phyloP scores from a whole-genome alignment of 805 yeast species.

The Metschnikowia reukaufii region DNA sequence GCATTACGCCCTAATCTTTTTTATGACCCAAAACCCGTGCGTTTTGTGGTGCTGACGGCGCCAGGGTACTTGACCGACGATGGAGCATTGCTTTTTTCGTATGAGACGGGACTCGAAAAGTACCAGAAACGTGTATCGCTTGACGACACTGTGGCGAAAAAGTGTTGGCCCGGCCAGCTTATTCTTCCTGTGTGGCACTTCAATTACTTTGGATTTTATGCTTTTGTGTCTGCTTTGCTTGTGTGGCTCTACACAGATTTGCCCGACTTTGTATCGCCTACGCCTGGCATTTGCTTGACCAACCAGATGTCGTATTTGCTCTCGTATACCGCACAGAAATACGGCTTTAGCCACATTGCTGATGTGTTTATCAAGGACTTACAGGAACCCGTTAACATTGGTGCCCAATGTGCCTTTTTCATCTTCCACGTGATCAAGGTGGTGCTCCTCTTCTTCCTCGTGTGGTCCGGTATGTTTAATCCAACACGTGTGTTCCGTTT shows the following conservation, averaged over 20 bases:
- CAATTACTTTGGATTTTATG: conserved; percentile 43
- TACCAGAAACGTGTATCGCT: conserved; percentile 46
- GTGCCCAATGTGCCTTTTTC: conserved; percentile 69
- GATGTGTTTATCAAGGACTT: conserved; percentile 50
- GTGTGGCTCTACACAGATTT: conserved; percentile 91
- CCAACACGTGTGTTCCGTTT: conserved; percentile 51
- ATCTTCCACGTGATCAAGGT: conserved; percentile 67
- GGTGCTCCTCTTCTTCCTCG: conserved; percentile 50
- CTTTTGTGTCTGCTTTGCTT: conserved; percentile 42
- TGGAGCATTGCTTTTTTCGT: conserved; percentile 74
- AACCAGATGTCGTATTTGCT: conserved; percentile 45
- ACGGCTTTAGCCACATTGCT: conserved; percentile 47
- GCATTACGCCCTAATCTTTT: conserved; percentile 79
- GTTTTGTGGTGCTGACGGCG: conserved; percentile 57
- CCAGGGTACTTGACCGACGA: conserved; percentile 85
- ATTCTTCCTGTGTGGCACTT: conserved; percentile 70
- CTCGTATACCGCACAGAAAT: conserved; percentile 24
- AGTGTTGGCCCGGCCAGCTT: conserved; percentile 88
- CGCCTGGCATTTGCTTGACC: conserved; percentile 86
- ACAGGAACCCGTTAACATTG: conserved; percentile 34
- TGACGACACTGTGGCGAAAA: conserved; percentile 53
- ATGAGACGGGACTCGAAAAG: conserved; percentile 49
- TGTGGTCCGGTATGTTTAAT: conserved; percentile 74
- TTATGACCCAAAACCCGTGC: conserved; percentile 61
- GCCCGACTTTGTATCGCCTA: conserved; percentile 86